Base-by-base conservation (phyloP, 306 rosid species). In the Nissolia schottii region DNA sequence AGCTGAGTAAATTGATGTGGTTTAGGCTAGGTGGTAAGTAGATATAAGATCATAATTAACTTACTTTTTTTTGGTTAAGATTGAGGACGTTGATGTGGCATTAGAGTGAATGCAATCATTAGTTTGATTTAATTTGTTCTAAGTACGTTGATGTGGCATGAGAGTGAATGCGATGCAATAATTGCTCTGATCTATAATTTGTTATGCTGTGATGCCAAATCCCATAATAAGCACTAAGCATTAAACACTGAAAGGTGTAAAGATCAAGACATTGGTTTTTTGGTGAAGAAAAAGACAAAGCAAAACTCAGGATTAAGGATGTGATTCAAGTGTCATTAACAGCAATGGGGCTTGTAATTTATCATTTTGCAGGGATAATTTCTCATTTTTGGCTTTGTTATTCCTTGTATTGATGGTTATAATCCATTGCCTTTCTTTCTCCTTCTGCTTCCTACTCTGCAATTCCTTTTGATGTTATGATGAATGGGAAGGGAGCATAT, bases 261-360 rank as follows among this genome's bases (percentile, higher is more conserved):
- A 13, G 20, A 14, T 64, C 48, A 43, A 54, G 32, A 14, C 20
- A 70, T 67, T 46, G 35, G 73, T 54, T 53, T 19, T 72, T 59
- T 29, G 53, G 77, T 63, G 66, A 76, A 27, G 76, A 62, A 58
- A 53, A 50, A 11, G 43, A 64, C 65, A 54, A 60, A 61, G 32
- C 16, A n/a, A 4, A 46, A 34, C 32, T 46, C 5, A 11, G 48
- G 20, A 32, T 59, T 41, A 14, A 38, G 16, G 31, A 35, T 9
- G 19, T 53, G 41, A 51, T 14, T 24, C 15, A 40, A 32, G 38
- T 32, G 38, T 18, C 16, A 12, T 24, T 34, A 16, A 13, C 32
- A 32, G 29, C 35, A 74, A 62, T n/a, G 56, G n/a, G 29, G 48
- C 57, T 8, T 54, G 57, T 18, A 2, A 25, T 34, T 75, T 24